Evolutionary conservation across 495 filamentous ascomycete genomes (phyloP).

Genomic region (Trichoderma gamsii): DNA sequence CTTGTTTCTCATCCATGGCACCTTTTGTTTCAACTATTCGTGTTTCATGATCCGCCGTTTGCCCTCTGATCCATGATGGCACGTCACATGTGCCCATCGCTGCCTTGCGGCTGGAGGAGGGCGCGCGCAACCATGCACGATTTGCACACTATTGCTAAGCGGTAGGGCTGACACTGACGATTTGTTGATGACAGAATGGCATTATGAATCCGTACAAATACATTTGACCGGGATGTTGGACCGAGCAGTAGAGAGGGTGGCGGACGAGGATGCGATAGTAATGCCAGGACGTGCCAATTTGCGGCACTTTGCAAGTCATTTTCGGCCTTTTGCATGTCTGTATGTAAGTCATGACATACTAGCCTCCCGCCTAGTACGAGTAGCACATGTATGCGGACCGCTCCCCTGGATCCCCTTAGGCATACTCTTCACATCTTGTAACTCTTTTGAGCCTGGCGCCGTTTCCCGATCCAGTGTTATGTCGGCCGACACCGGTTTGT

Average conservation of each 20-base stretch:
- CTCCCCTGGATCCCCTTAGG: slow-evolving; percentile 9
- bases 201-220: slow-evolving; percentile 97
- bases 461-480: not conserved
- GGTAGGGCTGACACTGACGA: slow-evolving; percentile 9
- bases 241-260: slow-evolving; percentile 8
- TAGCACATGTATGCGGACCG: not conserved
- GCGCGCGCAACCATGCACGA: not conserved
- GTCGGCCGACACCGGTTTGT: slow-evolving; percentile 6
- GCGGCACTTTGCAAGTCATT: not conserved
- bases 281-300: not conserved
- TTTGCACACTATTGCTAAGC: slow-evolving; percentile 17
- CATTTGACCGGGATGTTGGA: slow-evolving; percentile 34
- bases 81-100: not conserved
- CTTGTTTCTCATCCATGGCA: not conserved
- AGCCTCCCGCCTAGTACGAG: not conserved
- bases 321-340: slow-evolving; percentile 1
- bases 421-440: slow-evolving; percentile 13
- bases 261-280: slow-evolving; percentile 1
- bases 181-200: slow-evolving; percentile 54
- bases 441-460: slow-evolving; percentile 7
- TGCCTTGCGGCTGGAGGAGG: too few species aligned
- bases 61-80: not conserved
- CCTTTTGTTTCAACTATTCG: slow-evolving; percentile 14
- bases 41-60: not conserved
- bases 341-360: slow-evolving; percentile 11